Evolutionary conservation across 2,329 filamentous ascomycete species (phyloP), one percentile per base, ranked within the genome.

Genomic region (Alternaria burnsii): DNA sequence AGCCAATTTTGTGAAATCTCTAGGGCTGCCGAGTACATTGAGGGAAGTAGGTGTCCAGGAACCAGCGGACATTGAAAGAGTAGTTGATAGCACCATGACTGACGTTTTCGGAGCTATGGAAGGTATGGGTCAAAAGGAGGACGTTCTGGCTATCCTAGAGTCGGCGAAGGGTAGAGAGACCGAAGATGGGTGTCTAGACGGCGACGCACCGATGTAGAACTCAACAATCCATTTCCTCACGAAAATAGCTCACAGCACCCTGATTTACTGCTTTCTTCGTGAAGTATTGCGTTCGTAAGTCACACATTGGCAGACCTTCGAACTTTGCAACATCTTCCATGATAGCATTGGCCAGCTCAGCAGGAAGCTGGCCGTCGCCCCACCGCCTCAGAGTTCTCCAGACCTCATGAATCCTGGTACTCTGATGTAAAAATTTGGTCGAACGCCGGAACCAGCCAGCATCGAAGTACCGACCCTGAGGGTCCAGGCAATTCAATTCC

Each of bases 11-110:
- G 64, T 73, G 22, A 63, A 57, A 40, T 40, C 58, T 16, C 34
- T 70, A 4, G 64, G 55, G 14, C 46, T 74, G 10, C 70, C 70
- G 11, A 63, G 50, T 18, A 68, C 59, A 34, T 60, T 74, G 42
- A 62, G 43, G 5, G 64, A 71, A 22, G 68, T 67, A 0, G 69
- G 65, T 6, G 54, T 74, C 18, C 59, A 55, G 16, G 61, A 65
- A 6, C 59, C 72, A 26, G 54, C 60, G 20, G 56, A 59, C 9
- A 54, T 73, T 3, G 55, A 70, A 5, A 64, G 61, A 59, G 63
- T 74, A 30, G 70, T 68, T 20, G 66, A 73, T 36, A 54, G 61
- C 40, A 72, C 68, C 1, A 28, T 73, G 62, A 72, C 69, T 22
- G 70, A 71, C 54, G 59, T 67, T 5, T 67, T 62, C 16, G 54